Percentiles rank a stretch among this genome's conserved stretches.
phyloP scores from a whole-genome alignment of 164 flowering plant species.

The Magnolia changhungtana region DNA sequence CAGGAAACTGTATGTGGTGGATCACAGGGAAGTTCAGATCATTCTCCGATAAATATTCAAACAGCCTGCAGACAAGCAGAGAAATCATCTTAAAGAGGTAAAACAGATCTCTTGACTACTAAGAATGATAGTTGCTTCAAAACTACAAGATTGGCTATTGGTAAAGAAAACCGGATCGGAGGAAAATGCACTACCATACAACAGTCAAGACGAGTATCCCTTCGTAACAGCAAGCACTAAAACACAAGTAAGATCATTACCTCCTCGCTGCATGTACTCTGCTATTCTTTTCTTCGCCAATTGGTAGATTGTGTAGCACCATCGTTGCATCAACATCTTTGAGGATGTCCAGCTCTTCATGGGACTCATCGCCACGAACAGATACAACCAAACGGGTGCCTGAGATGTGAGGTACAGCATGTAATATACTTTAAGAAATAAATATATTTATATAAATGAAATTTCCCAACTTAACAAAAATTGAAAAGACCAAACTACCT shows the following conservation, averaged over 20 bases:
- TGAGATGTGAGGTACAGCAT: slow-evolving; percentile 19
- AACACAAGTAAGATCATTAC: slow-evolving; percentile 25
- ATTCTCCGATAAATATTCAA: slow-evolving; percentile 74
- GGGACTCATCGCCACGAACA: slow-evolving; percentile 85
- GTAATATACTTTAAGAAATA: not conserved
- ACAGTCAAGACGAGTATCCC: not conserved
- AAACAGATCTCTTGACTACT: not conserved
- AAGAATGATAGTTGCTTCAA: not conserved
- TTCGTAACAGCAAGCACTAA: not conserved
- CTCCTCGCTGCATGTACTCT: slow-evolving; percentile 96
- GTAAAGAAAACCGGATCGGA: not conserved
- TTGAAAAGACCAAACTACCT: slow-evolving; percentile 39
- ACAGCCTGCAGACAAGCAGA: slow-evolving; percentile 51
- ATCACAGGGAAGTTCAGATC: slow-evolving; percentile 73
- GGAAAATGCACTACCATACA: not conserved
- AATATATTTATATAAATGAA: too few species aligned
- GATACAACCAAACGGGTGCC: slow-evolving; percentile 89
- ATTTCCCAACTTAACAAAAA: not conserved
- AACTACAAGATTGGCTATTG: not conserved
- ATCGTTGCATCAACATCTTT: slow-evolving; percentile 70
- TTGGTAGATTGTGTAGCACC: slow-evolving; percentile 80
- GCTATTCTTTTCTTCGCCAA: slow-evolving; percentile 66
- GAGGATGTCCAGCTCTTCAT: slow-evolving; percentile 68
- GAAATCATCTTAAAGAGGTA: not conserved
- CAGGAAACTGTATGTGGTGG: slow-evolving; percentile 83